Conservation (phyloP, 1,284 basidiomycete species). For the Cutaneotrichosporon mucoides region DNA sequence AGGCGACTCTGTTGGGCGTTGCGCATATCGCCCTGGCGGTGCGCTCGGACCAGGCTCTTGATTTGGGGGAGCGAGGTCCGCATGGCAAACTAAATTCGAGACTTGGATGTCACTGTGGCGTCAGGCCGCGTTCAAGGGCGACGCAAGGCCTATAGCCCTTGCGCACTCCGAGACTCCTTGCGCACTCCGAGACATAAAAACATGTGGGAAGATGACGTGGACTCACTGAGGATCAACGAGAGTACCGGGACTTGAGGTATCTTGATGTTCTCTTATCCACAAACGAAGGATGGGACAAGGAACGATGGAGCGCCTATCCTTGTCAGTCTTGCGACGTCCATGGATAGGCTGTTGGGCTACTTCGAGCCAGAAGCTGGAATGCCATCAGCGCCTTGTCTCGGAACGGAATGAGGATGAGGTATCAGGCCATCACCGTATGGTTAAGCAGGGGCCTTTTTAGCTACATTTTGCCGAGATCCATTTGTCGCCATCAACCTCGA, state of each 20-base stretch:
- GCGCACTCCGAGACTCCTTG: no score
- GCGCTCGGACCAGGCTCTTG: neutral
- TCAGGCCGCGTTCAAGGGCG: neutral
- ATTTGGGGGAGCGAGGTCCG: conserved; percentile 12
- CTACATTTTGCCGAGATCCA: neutral
- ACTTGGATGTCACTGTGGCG: conserved; percentile 24
- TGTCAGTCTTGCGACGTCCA: conserved; percentile 34
- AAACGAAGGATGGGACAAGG: conserved; percentile 32
- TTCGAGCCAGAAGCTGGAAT: conserved; percentile 23
- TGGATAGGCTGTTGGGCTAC: conserved; percentile 32
- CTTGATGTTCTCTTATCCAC: conserved; percentile 20
- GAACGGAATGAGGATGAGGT: neutral
- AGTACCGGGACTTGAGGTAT: neutral
- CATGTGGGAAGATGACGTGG: neutral
- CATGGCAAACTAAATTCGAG: conserved; percentile 26
- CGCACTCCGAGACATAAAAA: no score
- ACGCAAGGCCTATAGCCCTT: no score
- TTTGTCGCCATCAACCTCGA: neutral
- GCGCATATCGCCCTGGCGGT: neutral
- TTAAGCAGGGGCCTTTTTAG: neutral
- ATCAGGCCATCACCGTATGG: neutral
- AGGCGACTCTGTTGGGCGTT: neutral
- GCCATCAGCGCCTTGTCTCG: neutral
- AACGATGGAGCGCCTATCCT: conserved; percentile 32
- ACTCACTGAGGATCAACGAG: conserved; percentile 16